Evolutionary conservation across 1,139 yeast genomes (phyloP).

Genomic region (Dujonia santamariae): DNA sequence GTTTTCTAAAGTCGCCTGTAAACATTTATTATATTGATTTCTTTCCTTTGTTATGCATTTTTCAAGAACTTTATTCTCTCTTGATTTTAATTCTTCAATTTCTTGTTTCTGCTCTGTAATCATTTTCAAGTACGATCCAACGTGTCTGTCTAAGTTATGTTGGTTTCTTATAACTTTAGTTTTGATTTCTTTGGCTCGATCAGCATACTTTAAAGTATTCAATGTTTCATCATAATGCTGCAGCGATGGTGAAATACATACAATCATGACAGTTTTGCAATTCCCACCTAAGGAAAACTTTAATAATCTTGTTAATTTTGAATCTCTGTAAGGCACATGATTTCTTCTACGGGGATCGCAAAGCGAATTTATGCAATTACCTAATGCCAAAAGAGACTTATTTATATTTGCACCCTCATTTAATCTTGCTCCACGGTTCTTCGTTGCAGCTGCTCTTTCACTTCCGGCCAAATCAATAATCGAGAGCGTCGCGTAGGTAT

Average conservation of each 20-base stretch:
- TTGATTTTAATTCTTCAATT: slow-evolving; percentile 62
- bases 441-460: slow-evolving; percentile 89
- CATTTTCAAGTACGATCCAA: slow-evolving; percentile 82
- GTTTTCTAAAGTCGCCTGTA: slow-evolving; percentile 36
- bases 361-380: slow-evolving; percentile 90
- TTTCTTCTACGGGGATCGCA: slow-evolving; percentile 67
- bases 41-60: slow-evolving; percentile 28
- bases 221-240: slow-evolving; percentile 88
- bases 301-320: slow-evolving; percentile 78
- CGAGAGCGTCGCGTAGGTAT: slow-evolving; percentile 74
- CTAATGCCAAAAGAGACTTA: slow-evolving; percentile 80
- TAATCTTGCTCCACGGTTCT: slow-evolving; percentile 73
- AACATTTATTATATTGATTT: slow-evolving; percentile 30
- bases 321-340: slow-evolving; percentile 89
- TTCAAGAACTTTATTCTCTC: slow-evolving; percentile 48
- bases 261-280: slow-evolving; percentile 94
- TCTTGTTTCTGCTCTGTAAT: slow-evolving; percentile 80
- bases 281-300: slow-evolving; percentile 93
- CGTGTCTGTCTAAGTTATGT: slow-evolving; percentile 78
- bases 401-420: slow-evolving; percentile 93
- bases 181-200: slow-evolving; percentile 86
- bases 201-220: slow-evolving; percentile 86
- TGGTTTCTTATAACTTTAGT: slow-evolving; percentile 76
- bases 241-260: slow-evolving; percentile 84
- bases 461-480: slow-evolving; percentile 93